Evolutionary conservation across 495 filamentous ascomycete genomes (phyloP).

Genomic region (Aspergillus sclerotiicarbonarius): DNA sequence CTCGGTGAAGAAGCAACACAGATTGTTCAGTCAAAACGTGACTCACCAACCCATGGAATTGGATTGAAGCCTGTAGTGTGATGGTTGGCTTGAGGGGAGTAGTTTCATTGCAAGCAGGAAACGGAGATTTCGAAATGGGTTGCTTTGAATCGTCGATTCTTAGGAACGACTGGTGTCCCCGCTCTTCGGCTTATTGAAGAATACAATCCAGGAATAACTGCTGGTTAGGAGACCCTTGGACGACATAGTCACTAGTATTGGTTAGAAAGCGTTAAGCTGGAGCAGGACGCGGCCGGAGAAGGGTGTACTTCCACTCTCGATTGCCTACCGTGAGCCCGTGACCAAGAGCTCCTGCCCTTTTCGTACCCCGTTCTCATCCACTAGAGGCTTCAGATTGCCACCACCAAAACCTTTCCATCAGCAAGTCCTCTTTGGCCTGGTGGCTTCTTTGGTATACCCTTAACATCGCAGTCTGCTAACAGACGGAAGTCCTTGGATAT

Average conservation of each 20-base stretch:
- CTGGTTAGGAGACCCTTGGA: neutral
- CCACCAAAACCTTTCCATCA: neutral
- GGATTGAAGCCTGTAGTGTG: neutral
- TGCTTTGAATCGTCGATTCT: too few species aligned
- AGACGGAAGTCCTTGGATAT: neutral
- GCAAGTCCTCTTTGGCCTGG: neutral
- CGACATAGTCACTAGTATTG: neutral
- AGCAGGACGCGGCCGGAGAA: neutral
- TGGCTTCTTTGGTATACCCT: neutral
- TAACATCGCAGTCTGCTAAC: neutral
- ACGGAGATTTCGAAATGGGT: too few species aligned
- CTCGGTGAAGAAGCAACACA: slow-evolving; percentile 28
- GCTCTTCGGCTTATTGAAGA: too few species aligned
- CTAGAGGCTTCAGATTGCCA: neutral
- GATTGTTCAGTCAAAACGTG: slow-evolving; percentile 33
- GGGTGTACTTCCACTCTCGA: too few species aligned
- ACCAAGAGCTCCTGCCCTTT: neutral
- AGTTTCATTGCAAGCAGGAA: too few species aligned
- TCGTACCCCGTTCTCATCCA: neutral
- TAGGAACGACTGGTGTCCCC: too few species aligned
- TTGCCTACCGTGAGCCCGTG: neutral
- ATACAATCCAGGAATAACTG: too few species aligned
- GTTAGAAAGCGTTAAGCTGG: too few species aligned
- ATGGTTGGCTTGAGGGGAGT: neutral
- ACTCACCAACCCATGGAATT: slow-evolving; percentile 34